Percentiles rank a stretch among this genome's conserved stretches.
These are phyloP conservation scores for Nidularia pulvinata DNA, from an alignment of 768 basidiomycete species.

Conservation along the genomic window DNA sequence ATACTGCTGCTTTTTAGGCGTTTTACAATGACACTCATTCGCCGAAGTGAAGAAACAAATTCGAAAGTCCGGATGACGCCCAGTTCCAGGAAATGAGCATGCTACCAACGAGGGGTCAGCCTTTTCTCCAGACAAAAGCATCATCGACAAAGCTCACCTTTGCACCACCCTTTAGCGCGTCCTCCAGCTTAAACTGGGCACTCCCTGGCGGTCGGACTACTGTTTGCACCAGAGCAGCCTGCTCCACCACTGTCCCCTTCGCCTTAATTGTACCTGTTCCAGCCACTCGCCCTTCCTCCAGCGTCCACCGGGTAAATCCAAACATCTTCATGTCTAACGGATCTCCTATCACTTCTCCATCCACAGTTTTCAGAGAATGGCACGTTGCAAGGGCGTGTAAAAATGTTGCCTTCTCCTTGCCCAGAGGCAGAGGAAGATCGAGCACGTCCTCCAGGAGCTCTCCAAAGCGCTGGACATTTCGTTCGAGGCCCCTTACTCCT, in stretches of 20 bases:
- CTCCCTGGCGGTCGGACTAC: slow-evolving; percentile 97
- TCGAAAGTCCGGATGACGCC: slow-evolving; percentile 97
- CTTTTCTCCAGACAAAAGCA: not conserved
- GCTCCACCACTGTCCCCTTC: slow-evolving; percentile 60
- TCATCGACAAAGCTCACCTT: slow-evolving; percentile 48
- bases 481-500: slow-evolving; percentile 86
- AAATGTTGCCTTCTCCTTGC: slow-evolving; percentile 78
- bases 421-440: slow-evolving; percentile 82
- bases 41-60: slow-evolving; percentile 88
- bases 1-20: slow-evolving; percentile 91
- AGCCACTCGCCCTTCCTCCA: slow-evolving; percentile 86
- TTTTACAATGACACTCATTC: slow-evolving; percentile 99
- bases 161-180: slow-evolving; percentile 83
- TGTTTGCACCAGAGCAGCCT: slow-evolving; percentile 91
- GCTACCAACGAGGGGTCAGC: slow-evolving; percentile 40
- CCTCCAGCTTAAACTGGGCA: slow-evolving; percentile 86
- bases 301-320: slow-evolving; percentile 92
- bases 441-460: slow-evolving; percentile 87
- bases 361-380: slow-evolving; percentile 91
- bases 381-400: slow-evolving; percentile 95
- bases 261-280: slow-evolving; percentile 73
- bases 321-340: slow-evolving; percentile 99
- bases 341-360: slow-evolving; percentile 89
- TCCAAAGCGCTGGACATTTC: slow-evolving; percentile 76
- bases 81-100: slow-evolving; percentile 95